Percentiles rank a stretch among this genome's conserved stretches.
phyloP scores from a whole-genome alignment of 768 basidiomycete genomes.

The Lactifluus rugatus region DNA sequence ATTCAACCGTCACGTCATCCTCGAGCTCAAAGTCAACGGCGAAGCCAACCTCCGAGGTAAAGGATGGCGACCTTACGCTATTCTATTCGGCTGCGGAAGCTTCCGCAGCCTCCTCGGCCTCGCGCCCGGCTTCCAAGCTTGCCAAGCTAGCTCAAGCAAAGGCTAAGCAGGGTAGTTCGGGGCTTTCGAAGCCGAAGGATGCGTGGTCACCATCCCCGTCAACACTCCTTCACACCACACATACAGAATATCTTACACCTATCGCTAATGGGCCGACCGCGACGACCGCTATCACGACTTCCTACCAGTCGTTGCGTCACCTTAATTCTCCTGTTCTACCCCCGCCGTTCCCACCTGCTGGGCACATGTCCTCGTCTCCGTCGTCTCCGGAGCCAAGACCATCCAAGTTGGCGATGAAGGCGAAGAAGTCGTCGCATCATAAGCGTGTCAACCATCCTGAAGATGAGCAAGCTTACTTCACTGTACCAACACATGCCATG shows the following conservation, averaged over 20 bases:
- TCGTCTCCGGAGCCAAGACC: constrained; percentile 33
- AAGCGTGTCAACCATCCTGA: constrained; percentile 33
- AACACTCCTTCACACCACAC: constrained; percentile 34
- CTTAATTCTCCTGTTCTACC: constrained; percentile 31
- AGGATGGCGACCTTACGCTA: not conserved
- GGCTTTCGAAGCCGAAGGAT: constrained; percentile 23
- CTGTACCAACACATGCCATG: constrained; percentile 40
- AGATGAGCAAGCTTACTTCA: constrained; percentile 29
- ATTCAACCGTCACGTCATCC: constrained; percentile 8
- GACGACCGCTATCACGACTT: constrained; percentile 77
- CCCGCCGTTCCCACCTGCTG: constrained; percentile 20
- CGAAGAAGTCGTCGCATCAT: constrained; percentile 47
- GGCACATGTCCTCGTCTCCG: constrained; percentile 7
- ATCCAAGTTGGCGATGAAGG: constrained; percentile 73
- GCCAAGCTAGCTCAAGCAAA: constrained; percentile 64
- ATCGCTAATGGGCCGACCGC: constrained; percentile 78
- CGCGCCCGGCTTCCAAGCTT: constrained; percentile 49
- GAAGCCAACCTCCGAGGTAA: constrained; percentile 2
- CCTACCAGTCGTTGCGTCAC: constrained; percentile 62
- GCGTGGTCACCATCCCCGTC: constrained; percentile 17
- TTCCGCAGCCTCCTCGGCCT: constrained; percentile 9
- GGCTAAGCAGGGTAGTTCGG: constrained; percentile 25
- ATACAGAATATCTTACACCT: constrained; percentile 64
- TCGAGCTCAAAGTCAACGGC: constrained; percentile 15
- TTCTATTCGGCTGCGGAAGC: constrained; percentile 4